phyloP scores from a whole-genome alignment of 129 eudicot species.

The Saposhnikovia divaricata region DNA sequence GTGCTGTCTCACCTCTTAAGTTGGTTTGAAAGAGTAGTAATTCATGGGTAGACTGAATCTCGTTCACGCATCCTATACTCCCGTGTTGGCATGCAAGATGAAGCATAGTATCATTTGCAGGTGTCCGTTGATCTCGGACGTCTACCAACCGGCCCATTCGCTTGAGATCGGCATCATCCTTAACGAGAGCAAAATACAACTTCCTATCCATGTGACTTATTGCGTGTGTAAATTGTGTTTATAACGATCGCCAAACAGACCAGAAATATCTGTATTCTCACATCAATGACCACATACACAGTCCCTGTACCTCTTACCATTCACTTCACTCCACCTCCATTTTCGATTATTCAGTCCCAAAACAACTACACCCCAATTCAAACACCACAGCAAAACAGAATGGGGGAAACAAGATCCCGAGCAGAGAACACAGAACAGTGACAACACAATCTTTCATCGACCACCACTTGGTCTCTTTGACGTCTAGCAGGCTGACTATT shows the following conservation, averaged over 20 bases:
- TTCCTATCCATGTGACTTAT: not conserved
- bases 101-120: too few relatives aligned
- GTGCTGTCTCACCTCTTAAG: slow-evolving; percentile 1
- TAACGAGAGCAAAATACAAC: not conserved
- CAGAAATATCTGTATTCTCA: too few relatives aligned
- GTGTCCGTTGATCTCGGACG: not conserved
- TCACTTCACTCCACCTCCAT: too few relatives aligned
- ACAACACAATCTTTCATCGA: too few relatives aligned
- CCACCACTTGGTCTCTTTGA: slow-evolving; percentile 96
- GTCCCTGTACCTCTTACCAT: too few relatives aligned
- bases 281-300: too few relatives aligned
- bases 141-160: too few relatives aligned
- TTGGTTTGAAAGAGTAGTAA: not conserved
- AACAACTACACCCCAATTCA: too few relatives aligned
- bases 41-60: not conserved
- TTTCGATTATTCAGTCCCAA: too few relatives aligned
- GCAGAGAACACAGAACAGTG: too few relatives aligned
- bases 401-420: too few relatives aligned
- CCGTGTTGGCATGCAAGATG: not conserved
- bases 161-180: not conserved
- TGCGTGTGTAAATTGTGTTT: not conserved
- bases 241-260: not conserved
- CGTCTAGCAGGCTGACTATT: slow-evolving; percentile 90
- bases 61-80: not conserved
- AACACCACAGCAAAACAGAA: too few relatives aligned